Evolutionary conservation across 2,329 filamentous ascomycete genomes (phyloP).

Genomic region (Camillea tinctor): DNA sequence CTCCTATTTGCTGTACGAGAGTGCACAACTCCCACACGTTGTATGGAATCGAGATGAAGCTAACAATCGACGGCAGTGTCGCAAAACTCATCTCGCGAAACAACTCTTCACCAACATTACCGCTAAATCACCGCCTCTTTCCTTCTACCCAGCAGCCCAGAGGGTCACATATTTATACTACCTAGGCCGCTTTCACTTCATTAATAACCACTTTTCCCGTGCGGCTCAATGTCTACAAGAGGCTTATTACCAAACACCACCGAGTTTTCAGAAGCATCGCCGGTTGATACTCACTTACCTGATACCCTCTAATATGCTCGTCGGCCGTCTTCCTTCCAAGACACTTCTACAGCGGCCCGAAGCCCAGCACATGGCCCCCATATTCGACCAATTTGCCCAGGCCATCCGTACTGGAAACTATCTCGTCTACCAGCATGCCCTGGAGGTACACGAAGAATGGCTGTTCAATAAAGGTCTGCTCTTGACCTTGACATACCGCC

Average conservation of each 20-base stretch:
- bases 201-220: conserved; percentile 77
- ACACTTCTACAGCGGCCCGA: conserved; percentile 68
- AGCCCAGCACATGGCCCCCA: conserved; percentile 59
- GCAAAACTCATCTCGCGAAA: conserved; percentile 78
- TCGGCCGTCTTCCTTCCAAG: conserved; percentile 76
- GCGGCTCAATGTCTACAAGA: conserved; percentile 73
- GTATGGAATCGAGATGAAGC: not conserved
- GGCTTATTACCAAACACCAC: conserved; percentile 71
- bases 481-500: conserved; percentile 71
- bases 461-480: conserved; percentile 74
- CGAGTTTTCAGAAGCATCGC: conserved; percentile 67
- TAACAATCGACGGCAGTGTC: conserved; percentile 51
- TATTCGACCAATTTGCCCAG: conserved; percentile 71
- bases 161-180: conserved; percentile 94
- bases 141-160: conserved; percentile 79
- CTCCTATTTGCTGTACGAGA: conserved; percentile 73
- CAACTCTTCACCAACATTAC: conserved; percentile 89
- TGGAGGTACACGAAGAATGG: conserved; percentile 66
- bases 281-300: conserved; percentile 80
- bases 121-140: conserved; percentile 76
- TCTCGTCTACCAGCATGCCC: conserved; percentile 66
- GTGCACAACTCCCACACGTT: not conserved
- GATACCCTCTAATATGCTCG: conserved; percentile 76
- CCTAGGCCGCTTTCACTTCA: conserved; percentile 84
- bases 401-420: conserved; percentile 76